Percentiles rank a stretch among this genome's conserved stretches.
These are phyloP conservation scores for Saccharata proteae DNA, from an alignment of 2,329 filamentous ascomycete genomes.

Conservation along the genomic window DNA sequence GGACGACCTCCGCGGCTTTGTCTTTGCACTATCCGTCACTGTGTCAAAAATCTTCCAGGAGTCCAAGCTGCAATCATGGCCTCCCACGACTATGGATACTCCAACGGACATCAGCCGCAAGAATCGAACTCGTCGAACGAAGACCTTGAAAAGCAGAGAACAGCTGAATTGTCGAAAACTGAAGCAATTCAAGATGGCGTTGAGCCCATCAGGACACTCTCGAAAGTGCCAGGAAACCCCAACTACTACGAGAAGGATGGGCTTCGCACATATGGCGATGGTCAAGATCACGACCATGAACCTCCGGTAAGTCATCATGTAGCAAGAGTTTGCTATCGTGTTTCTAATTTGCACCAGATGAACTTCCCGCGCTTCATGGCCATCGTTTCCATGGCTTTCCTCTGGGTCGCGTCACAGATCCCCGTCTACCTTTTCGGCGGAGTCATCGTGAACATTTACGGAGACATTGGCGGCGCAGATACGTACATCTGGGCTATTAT, in stretches of 20 bases:
- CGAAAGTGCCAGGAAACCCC: slow-evolving; percentile 20
- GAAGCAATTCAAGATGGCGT: slow-evolving; percentile 8
- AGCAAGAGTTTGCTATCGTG: too few species aligned
- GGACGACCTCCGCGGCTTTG: too few species aligned
- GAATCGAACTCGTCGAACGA: slow-evolving; percentile 4
- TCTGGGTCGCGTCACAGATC: slow-evolving; percentile 51
- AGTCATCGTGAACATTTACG: slow-evolving; percentile 41
- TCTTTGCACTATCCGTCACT: too few species aligned
- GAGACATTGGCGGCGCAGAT: slow-evolving; percentile 47
- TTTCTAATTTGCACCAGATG: too few species aligned
- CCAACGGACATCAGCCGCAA: too few species aligned
- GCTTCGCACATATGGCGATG: slow-evolving; percentile 34
- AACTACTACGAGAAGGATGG: slow-evolving; percentile 35
- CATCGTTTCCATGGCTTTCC: slow-evolving; percentile 45
- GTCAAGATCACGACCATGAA: slow-evolving; percentile 35
- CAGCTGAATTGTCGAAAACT: slow-evolving; percentile 1
- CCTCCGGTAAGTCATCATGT: slow-evolving; percentile 24
- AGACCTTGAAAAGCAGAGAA: slow-evolving; percentile 4
- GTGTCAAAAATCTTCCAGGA: too few species aligned
- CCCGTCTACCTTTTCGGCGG: slow-evolving; percentile 38
- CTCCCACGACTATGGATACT: too few species aligned
- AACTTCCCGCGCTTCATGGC: slow-evolving; percentile 41
- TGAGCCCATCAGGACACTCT: slow-evolving; percentile 21
- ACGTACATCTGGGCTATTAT: slow-evolving; percentile 45
- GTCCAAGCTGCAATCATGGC: too few species aligned